Conservation (phyloP, 148 eudicot species). For the Rhododendron henanense region DNA sequence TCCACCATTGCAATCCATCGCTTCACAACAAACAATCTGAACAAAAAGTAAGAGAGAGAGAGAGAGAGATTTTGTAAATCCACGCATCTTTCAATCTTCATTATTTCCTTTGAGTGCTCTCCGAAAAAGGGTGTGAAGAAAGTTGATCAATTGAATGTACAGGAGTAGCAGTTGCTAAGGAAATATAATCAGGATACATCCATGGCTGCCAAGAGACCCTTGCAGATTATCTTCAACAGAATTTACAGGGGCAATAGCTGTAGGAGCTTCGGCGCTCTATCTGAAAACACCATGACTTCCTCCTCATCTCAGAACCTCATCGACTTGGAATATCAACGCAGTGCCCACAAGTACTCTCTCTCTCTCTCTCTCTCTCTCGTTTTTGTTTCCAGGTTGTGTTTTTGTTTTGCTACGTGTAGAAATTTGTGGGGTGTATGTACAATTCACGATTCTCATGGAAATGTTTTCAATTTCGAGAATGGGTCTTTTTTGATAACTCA, state of each 20-base stretch:
- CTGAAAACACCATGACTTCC: slow-evolving; percentile 33
- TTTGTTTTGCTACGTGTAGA: not conserved
- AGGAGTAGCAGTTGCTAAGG: not conserved
- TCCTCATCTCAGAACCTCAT: slow-evolving; percentile 69
- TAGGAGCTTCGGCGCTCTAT: slow-evolving; percentile 37
- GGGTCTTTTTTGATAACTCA: not conserved
- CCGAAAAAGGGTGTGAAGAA: not conserved
- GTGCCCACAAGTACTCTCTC: slow-evolving; percentile 72
- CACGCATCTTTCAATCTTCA: not conserved
- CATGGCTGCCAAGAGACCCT: slow-evolving; percentile 42
- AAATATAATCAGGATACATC: not conserved
- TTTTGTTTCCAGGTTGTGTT: not conserved
- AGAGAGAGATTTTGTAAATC: not conserved
- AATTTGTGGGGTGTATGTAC: not conserved
- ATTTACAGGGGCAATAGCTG: slow-evolving; percentile 11
- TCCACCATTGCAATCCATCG: not conserved
- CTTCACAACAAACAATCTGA: not conserved
- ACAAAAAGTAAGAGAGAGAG: slow-evolving; percentile 23
- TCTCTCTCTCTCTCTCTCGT: not conserved
- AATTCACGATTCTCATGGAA: not conserved
- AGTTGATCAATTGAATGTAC: not conserved
- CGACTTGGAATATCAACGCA: slow-evolving; percentile 53
- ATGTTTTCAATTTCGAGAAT: not conserved
- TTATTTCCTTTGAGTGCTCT: not conserved
- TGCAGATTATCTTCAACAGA: slow-evolving; percentile 24